phyloP scores from a whole-genome alignment of 2,329 filamentous ascomycete genomes.

The Rutstroemia sp. region DNA sequence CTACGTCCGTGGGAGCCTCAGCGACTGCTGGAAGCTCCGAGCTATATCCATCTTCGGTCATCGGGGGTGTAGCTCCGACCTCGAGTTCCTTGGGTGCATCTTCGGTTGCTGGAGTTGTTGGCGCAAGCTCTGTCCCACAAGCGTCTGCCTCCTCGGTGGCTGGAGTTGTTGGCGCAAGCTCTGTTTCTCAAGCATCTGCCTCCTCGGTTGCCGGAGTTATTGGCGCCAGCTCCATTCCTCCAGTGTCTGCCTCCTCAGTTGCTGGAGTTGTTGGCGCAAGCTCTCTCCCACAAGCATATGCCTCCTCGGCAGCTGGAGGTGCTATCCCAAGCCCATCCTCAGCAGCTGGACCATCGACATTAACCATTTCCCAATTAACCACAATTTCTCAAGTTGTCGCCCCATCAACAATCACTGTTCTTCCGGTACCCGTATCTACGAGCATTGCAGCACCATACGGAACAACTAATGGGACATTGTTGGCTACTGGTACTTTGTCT shows the following conservation, averaged over 20 bases:
- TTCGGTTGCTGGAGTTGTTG: background rate
- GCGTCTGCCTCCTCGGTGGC: background rate
- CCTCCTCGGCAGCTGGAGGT: too few species aligned
- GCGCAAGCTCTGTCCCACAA: background rate
- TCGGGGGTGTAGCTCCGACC: too few species aligned
- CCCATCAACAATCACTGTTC: background rate
- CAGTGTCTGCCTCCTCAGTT: background rate
- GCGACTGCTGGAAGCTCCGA: background rate
- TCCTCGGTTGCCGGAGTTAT: background rate
- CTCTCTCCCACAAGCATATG: background rate
- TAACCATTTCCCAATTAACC: background rate
- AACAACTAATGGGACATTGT: background rate
- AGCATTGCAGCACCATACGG: background rate
- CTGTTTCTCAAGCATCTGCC: background rate
- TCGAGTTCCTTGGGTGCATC: background rate
- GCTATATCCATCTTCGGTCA: background rate
- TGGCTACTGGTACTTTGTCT: background rate
- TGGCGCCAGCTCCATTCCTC: too few species aligned
- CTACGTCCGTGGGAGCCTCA: background rate
- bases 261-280: too few species aligned
- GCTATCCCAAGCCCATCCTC: background rate
- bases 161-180: background rate
- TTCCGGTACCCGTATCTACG: background rate
- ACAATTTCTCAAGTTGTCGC: background rate
- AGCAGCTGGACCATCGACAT: background rate